Conservation (phyloP, 768 basidiomycete species). For the Punctularia strigosozonata region DNA sequence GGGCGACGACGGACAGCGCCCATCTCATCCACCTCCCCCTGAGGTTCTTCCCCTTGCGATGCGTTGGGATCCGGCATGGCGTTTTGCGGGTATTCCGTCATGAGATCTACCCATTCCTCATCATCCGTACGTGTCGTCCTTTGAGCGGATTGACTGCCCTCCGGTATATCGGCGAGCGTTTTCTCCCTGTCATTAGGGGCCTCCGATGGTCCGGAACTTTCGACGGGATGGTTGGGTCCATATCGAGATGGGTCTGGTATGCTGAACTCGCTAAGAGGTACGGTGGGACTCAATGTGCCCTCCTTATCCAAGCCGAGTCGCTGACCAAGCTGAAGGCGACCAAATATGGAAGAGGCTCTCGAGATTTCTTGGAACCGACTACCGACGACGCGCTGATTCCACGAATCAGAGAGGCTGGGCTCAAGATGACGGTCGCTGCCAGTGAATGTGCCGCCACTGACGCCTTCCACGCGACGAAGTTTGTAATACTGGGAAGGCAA, state of each 20-base stretch:
- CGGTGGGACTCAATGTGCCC: constrained; percentile 29
- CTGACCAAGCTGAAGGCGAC: constrained; percentile 50
- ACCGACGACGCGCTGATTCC: constrained; percentile 51
- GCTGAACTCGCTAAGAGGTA: constrained; percentile 12
- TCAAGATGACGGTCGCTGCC: constrained; percentile 26
- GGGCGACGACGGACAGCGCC: no score
- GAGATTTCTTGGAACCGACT: constrained; percentile 60
- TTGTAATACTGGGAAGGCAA: constrained; percentile 76
- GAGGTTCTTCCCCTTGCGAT: no score
- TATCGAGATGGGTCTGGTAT: constrained; percentile 42
- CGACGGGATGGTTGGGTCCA: constrained; percentile 39
- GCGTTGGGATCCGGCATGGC: constrained; percentile 11
- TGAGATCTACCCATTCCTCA: constrained; percentile 53
- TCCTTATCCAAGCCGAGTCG: constrained; percentile 39
- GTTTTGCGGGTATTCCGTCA: constrained; percentile 29
- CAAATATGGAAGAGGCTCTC: constrained; percentile 42
- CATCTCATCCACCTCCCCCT: no score
- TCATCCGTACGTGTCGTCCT: constrained; percentile 8
- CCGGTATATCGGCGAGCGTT: neutral
- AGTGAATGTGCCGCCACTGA: constrained; percentile 47
- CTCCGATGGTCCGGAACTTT: constrained; percentile 11
- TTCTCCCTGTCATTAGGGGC: constrained; percentile 1
- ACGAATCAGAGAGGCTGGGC: constrained; percentile 43
- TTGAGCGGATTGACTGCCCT: neutral
- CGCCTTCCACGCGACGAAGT: constrained; percentile 46